Evolutionary conservation across 176 grass and related monocot genomes (phyloP).

Genomic region (Luzula sylvatica): DNA sequence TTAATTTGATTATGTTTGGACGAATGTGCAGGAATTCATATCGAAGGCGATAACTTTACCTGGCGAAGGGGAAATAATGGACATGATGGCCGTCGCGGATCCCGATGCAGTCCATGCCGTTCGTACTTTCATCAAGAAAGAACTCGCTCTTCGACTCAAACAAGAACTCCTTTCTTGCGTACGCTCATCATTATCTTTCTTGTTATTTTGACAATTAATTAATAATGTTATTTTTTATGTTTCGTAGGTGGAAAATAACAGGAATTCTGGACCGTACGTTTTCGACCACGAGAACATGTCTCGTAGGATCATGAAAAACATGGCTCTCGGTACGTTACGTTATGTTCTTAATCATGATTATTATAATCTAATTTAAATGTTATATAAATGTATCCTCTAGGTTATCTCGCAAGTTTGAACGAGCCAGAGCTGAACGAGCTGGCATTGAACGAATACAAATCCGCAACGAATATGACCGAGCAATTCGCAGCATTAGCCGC

Average conservation of each 20-base stretch:
- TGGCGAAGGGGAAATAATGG: conserved; percentile 98
- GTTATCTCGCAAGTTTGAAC: conserved; percentile 73
- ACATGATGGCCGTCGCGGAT: conserved; percentile 95
- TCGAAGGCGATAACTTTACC: conserved; percentile 86
- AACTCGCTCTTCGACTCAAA: conserved; percentile 68
- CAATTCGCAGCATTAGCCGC: conserved; percentile 97
- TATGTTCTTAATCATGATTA: conserved; percentile 15
- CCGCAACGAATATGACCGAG: conserved; percentile 89
- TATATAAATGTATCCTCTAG: conserved; percentile 15
- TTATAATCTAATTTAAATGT: conserved; percentile 24
- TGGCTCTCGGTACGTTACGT: conserved; percentile 83
- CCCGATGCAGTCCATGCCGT: conserved; percentile 96
- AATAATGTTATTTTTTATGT: too few species aligned
- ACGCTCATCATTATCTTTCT: too few species aligned
- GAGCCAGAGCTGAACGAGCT: conserved; percentile 63
- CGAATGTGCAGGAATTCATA: conserved; percentile 75
- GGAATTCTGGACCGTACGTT: conserved; percentile 55
- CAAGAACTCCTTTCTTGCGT: conserved; percentile 64
- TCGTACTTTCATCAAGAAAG: conserved; percentile 75
- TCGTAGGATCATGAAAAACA: conserved; percentile 74
- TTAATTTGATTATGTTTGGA: background rate
- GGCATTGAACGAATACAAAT: conserved; percentile 70
- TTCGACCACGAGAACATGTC: conserved; percentile 77
- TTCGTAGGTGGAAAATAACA: conserved; percentile 52
- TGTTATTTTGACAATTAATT: too few species aligned